A percentile compares a stretch with the other conserved stretches of the same genome.
Conservation (phyloP, 78 protist genomes). For the Salpingoeca rosetta region DNA sequence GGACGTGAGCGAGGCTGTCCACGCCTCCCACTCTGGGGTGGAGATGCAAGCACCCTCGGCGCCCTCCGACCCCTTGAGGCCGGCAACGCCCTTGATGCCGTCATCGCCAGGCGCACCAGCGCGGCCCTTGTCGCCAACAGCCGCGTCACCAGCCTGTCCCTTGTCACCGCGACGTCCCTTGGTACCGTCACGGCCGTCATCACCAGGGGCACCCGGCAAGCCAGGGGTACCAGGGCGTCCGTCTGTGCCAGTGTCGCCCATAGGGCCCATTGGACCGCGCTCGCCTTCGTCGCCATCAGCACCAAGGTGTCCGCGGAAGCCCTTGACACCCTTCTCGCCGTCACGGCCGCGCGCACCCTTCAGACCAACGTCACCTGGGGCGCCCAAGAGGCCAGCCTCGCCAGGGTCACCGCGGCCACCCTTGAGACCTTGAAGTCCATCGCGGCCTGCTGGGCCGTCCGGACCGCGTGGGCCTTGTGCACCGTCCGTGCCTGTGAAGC, state of each 20-base stretch:
- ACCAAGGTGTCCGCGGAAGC: not conserved
- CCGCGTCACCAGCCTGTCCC: not conserved
- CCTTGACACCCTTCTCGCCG: not conserved
- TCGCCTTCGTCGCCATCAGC: not conserved
- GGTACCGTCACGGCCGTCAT: not conserved
- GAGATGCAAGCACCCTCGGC: not conserved
- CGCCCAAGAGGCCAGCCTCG: not conserved
- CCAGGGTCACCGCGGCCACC: not conserved
- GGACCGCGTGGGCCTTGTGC: not conserved
- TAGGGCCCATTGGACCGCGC: not conserved
- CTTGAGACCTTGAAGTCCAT: not conserved
- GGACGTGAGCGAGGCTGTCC: not conserved
- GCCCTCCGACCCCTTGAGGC: not conserved
- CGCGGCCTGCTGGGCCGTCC: not conserved
- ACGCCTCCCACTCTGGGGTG: not conserved
- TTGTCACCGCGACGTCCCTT: not conserved
- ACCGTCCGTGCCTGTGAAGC: not conserved
- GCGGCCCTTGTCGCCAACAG: not conserved
- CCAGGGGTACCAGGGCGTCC: not conserved
- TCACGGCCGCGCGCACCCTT: not conserved
- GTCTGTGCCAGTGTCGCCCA: not conserved
- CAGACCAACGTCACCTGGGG: not conserved
- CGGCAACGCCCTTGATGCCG: not conserved
- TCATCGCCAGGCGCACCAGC: not conserved
- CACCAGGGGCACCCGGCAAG: not conserved